Evolutionary conservation across 2,329 filamentous ascomycete species (phyloP), one percentile per base, ranked within the genome.

Genomic region (Exophiala mesophila): DNA sequence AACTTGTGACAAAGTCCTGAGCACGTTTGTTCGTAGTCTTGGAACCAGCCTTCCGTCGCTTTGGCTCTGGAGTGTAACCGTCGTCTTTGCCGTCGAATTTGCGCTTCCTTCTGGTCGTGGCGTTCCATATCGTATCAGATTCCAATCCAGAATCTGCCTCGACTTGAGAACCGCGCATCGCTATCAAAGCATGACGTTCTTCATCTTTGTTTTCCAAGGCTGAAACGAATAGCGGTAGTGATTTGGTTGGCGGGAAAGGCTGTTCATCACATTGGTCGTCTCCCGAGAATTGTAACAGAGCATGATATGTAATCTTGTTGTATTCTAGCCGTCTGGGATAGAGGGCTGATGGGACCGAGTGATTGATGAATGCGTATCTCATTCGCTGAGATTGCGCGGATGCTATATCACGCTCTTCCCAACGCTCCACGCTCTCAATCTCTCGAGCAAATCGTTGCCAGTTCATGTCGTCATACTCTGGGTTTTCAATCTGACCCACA

Each of bases 391-490:
- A 16, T 26, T n/a, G 45, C 23, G 6, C n/a, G 12, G 20, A 29
- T 34, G 10, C 36, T 15, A 8, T 41, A 32, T 21, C 36, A 13
- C 24, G 38, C 30, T 79, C 13, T 45, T 59, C 5, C 71, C 72
- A 24, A 74, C 75, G 20, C 49, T 48, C 16, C 73, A 79, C 60
- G 58, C 57, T 28, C 55, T 80, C 36, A 69, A 79, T 49, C 26
- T 79, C 15, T 15, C 39, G 37, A 12, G 44, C 48, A 40, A 51
- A 51, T 21, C 45, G 45, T 31, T 46, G 45, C 48, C 45, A 48
- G 12, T 48, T 16, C n/a, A 15, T 6, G 30, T 44, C 45, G 9
- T 37, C 42, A 21, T 41, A 42, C 23, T 43, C 37, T 19, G 43
- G 28, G 15, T 41, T 21, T 20, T 34, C 33, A 23, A 28, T 39